Base-by-base conservation (phyloP, 179 eudicot genomes). In the Vitellaria paradoxa region DNA sequence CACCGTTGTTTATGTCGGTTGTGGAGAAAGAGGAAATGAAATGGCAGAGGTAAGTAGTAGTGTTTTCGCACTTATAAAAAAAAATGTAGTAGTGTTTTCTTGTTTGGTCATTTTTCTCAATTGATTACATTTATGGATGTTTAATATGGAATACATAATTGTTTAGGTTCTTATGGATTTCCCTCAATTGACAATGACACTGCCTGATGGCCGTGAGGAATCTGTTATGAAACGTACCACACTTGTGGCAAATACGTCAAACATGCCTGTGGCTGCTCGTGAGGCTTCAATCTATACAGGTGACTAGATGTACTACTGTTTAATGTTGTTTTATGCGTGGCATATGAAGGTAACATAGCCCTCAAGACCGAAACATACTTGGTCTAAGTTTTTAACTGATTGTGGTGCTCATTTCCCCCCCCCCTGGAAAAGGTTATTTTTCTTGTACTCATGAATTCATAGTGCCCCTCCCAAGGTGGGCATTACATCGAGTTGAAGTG, bases 201-300 rank as follows among this genome's bases (percentile, higher is more conserved):
- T 96, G 78, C 99, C 99, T 81, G 99, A 96, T 86, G 99, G 99
- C 64, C 94, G 99, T 80, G 98, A 93, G 88, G 99, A 96, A 82
- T 96, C 99, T 83, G 99, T 96, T 67, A 96, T 96, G 99, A 96
- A 96, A 79, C 96, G 98, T 64, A 96, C 99, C 62, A 96, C 99
- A 15, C 98, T 93, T 81, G 99, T 96, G 79, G 99, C 99, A 61
- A 96, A 96, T 81, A 96, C 99, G 79, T 96, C 99, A 70, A 96
- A 96, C 86, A 96, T 96, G 99, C 99, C 99, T 13, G 99, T 96
- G 91, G 99, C 99, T 84, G 99, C 99, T 57, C 99, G 99, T 81
- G 99, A 95, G 89, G 99, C 99, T 63, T 96, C 99, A 82, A 93
- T 96, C 65, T 93, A 96, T 88, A 96, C 99, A 77, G 98, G 98